Conservation (phyloP, 331 rosid genomes). For the Rosa hybrid region DNA sequence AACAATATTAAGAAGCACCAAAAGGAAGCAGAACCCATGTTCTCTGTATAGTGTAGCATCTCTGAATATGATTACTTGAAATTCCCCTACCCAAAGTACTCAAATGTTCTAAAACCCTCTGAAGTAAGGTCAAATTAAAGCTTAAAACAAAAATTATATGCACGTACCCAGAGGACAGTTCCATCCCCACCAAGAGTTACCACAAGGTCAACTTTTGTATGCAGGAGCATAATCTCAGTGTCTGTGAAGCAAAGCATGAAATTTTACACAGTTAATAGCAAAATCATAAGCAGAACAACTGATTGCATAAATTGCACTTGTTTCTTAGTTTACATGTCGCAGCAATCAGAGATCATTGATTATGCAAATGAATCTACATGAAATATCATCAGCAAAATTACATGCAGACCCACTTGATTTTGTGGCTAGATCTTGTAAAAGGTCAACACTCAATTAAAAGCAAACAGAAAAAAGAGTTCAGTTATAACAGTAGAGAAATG, state of each 20-base stretch:
- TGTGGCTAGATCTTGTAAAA: not conserved
- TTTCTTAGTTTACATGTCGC: not conserved
- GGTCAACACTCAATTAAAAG: not conserved
- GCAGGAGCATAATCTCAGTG: slow-evolving; percentile 59
- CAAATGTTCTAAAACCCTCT: not conserved
- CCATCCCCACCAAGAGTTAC: slow-evolving; percentile 98
- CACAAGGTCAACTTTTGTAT: slow-evolving; percentile 86
- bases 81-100: not conserved
- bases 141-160: slow-evolving; percentile 22
- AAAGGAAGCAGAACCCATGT: not conserved
- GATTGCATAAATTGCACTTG: not conserved
- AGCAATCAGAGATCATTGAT: not conserved
- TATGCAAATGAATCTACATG: not conserved
- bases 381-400: not conserved
- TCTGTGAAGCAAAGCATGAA: slow-evolving; percentile 45
- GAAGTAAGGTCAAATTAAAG: slow-evolving; percentile 6
- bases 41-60: not conserved
- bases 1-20: not conserved
- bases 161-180: slow-evolving; percentile 91
- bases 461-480: not conserved
- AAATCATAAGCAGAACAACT: not conserved
- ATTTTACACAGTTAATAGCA: slow-evolving; percentile 12
- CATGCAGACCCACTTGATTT: not conserved
- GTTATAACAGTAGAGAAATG: not conserved
- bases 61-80: not conserved